Conservation (phyloP, 1,139 yeast genomes). For the Pichia sp. region DNA sequence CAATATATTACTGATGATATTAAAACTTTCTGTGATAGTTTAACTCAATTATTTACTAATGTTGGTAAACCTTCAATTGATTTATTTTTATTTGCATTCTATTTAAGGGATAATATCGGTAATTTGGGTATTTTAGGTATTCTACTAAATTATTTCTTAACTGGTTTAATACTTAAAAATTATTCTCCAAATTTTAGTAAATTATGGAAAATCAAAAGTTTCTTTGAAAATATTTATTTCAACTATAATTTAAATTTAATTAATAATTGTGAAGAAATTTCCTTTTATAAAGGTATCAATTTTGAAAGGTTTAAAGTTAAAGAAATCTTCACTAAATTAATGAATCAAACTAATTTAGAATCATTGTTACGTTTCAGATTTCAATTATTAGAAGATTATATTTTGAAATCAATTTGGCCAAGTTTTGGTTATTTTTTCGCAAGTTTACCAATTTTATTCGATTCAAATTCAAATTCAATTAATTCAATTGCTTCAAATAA, state of each 20-base stretch:
- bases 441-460: constrained; percentile 68
- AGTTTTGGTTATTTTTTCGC: constrained; percentile 89
- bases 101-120: constrained; percentile 79
- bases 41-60: constrained; percentile 77
- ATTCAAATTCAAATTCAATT: constrained; percentile 18
- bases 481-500: constrained; percentile 34
- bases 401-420: constrained; percentile 89
- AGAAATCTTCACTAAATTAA: constrained; percentile 50
- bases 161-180: constrained; percentile 67
- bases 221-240: constrained; percentile 82
- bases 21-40: constrained; percentile 71
- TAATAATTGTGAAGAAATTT: constrained; percentile 88
- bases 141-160: constrained; percentile 68
- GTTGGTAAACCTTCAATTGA: constrained; percentile 91
- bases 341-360: constrained; percentile 39
- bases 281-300: constrained; percentile 86
- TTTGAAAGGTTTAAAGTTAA: constrained; percentile 66
- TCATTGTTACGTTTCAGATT: constrained; percentile 52
- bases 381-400: constrained; percentile 75
- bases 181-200: constrained; percentile 86
- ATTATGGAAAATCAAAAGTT: constrained; percentile 64
- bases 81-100: constrained; percentile 76
- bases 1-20: constrained; percentile 85
- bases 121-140: constrained; percentile 78
- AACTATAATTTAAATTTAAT: constrained; percentile 81